phyloP scores from a whole-genome alignment of 768 basidiomycete species.

The Pleurotus eryngii region DNA sequence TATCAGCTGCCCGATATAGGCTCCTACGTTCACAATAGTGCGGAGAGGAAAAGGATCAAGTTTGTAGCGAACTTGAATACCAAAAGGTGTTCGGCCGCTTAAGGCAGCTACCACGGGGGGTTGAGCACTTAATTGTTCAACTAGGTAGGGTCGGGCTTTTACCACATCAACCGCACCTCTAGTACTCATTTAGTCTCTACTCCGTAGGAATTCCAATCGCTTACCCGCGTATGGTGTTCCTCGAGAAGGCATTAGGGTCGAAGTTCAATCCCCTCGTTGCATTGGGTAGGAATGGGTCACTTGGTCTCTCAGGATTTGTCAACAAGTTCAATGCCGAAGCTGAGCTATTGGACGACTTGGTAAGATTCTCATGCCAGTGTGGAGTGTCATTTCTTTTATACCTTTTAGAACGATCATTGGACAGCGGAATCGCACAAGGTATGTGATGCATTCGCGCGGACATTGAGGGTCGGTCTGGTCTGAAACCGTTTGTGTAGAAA shows the following conservation, averaged over 20 bases:
- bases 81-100: conserved; percentile 66
- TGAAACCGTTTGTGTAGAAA: conserved; percentile 39
- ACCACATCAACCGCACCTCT: neutral
- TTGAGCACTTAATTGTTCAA: conserved; percentile 84
- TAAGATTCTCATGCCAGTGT: conserved; percentile 23
- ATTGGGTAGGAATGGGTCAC: conserved; percentile 61
- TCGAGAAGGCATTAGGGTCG: conserved; percentile 74
- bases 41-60: conserved; percentile 83
- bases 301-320: conserved; percentile 75
- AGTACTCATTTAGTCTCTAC: neutral
- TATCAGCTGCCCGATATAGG: conserved; percentile 9
- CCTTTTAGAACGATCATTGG: conserved; percentile 83
- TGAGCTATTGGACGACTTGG: conserved; percentile 91
- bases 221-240: conserved; percentile 91
- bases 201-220: conserved; percentile 71
- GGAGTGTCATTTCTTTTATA: neutral
- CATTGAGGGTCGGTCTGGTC: neutral
- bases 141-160: conserved; percentile 44
- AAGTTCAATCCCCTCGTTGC: conserved; percentile 84
- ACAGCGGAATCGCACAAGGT: conserved; percentile 80
- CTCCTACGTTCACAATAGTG: neutral
- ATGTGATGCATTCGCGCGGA: conserved; percentile 2
- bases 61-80: conserved; percentile 77
- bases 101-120: conserved; percentile 50
- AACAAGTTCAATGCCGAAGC: conserved; percentile 92